Base-by-base conservation (phyloP, 2,329 filamentous ascomycete species). In the Penicillium fuscoglaucum region DNA sequence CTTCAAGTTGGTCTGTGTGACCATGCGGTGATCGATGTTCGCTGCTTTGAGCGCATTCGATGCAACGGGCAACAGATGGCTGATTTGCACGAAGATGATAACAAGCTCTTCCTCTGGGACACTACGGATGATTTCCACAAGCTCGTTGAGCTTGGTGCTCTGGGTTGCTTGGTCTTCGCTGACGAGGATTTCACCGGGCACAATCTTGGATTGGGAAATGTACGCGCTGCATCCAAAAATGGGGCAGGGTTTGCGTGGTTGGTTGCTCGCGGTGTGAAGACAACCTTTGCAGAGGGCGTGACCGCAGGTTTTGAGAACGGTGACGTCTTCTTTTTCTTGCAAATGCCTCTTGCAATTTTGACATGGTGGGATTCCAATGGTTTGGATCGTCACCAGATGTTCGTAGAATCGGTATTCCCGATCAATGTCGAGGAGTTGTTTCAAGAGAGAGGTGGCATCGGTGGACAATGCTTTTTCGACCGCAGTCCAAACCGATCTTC, bases 11-110 rank as follows among this genome's bases (percentile, higher is more conserved):
- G 66, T 69, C 2, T 72, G 68, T 3, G 70, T 68, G 41, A 84
- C 73, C 13, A 74, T 71, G 0, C 74, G 67, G 58, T 75, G 72
- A 2, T 66, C 63, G 51, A 77, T 74, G 0, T 60, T 41, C 2
- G 71, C 70, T 5, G 61, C 35, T 8, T 64, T 41, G 6, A 78
- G 59, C 3, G 71, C 72, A 21, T 64, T 61, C 3, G 66, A 69
- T 9, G 68, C 68, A 0, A 78, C 74, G 0, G 73, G 58, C 51
- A 82, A 74, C 33, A 84, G 70, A 13, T 80, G 74, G 0, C 70
- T 65, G 45, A 78, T 83, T 57, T 86, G 84, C 1, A 84, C 77
- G 66, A 87, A 87, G 1, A 87, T 61, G 8, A 87, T 70, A 0
- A 80, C 79, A 59, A 82, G 78, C n/a, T 87, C 83, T 0, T 74